Base-by-base conservation (phyloP, 2,329 filamentous ascomycete species). In the Aspergillus novofumigatus region DNA sequence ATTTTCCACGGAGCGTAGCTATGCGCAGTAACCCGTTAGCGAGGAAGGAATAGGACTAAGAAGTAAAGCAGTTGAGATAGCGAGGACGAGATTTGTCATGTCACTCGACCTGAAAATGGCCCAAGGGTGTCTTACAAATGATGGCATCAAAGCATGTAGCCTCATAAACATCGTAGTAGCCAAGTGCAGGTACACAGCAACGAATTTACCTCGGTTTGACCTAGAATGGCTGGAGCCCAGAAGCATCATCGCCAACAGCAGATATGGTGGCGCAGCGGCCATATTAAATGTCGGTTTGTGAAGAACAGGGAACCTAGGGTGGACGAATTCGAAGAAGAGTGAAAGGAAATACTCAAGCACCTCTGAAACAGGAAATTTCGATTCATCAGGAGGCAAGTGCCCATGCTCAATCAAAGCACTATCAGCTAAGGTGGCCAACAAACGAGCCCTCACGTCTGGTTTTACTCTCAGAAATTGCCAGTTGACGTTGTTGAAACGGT, bases 171-270 rank as follows among this genome's bases (percentile, higher is more conserved):
- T 53, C 5, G 32, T 49, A 26, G 42, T 20, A 8, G 52, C 41
- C 20, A 49, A 50, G 20, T 44, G 49, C 26, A 58, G 42, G 35
- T 56, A 58, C 7, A 53, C 26, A 21, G 53, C 49, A 3, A 56
- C 56, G 44, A 58, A 58, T 28, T 45, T 55, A 3, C 49, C 56
- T 23, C 42, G 49, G 32, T 55, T 53, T 7, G 38, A 44, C n/a
- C 21, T 28, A 21, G 53, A 58, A 42, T 58, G 49, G 17, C 53
- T 58, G 11, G 56, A 58, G 6, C 56, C 56, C 26, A 58, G 38
- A 28, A 58, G 21, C 53, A 58, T 56, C 53, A 58, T 58, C n/a
- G 53, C 47, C n/a, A 58, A 29, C 9, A 58, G 29, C n/a, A 58
- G 53, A 21, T 52, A 58, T 7, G 56, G 53, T 14, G 56, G 49